Evolutionary conservation across 2,329 filamentous ascomycete genomes (phyloP).

Genomic region (Fusarium sp.): DNA sequence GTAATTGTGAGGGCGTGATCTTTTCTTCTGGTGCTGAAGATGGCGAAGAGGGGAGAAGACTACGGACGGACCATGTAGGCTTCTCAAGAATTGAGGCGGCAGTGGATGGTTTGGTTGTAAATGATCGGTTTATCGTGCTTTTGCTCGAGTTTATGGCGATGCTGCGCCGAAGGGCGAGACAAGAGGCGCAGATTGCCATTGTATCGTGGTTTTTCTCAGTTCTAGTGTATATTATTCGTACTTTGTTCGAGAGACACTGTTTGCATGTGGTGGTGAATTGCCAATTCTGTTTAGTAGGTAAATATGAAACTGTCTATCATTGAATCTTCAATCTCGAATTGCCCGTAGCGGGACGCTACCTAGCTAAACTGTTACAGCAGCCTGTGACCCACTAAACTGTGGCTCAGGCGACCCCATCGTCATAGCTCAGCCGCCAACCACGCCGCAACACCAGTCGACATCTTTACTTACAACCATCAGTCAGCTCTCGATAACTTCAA

Average conservation of each 20-base stretch:
- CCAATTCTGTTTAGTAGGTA: background rate
- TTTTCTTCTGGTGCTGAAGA: slow-evolving; percentile 51
- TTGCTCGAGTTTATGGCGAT: slow-evolving; percentile 14
- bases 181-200: slow-evolving; percentile 52
- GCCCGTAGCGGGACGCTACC: background rate
- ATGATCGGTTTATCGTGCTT: slow-evolving; percentile 5
- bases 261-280: background rate
- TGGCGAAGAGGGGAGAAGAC: slow-evolving; percentile 69
- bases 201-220: background rate
- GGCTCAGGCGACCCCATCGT: slow-evolving; percentile 46
- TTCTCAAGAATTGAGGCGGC: slow-evolving; percentile 67
- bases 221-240: background rate
- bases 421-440: slow-evolving; percentile 43
- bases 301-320: background rate
- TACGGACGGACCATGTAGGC: slow-evolving; percentile 86
- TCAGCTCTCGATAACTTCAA: slow-evolving; percentile 32
- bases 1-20: slow-evolving; percentile 76
- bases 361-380: slow-evolving; percentile 9
- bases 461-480: slow-evolving; percentile 33
- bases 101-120: slow-evolving; percentile 29
- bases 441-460: slow-evolving; percentile 32
- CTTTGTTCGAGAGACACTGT: background rate
- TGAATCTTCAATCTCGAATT: slow-evolving; percentile 21
- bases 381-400: slow-evolving; percentile 33
- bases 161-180: slow-evolving; percentile 45